Evolutionary conservation across 2,329 filamentous ascomycete genomes (phyloP), one percentile per base, ranked within the genome.

Genomic region (Fusarium hainanense): DNA sequence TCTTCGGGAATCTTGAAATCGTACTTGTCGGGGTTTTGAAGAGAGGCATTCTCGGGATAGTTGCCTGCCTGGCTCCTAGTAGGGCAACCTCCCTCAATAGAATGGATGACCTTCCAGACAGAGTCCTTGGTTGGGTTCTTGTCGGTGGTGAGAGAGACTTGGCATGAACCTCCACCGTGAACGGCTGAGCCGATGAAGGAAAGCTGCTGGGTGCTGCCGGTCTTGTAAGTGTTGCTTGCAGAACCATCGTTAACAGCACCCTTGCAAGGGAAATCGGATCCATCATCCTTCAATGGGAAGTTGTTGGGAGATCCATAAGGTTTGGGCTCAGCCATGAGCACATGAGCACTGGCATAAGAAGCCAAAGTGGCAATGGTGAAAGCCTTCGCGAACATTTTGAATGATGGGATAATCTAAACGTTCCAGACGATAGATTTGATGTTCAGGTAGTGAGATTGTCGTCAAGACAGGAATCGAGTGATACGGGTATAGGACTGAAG

Each of bases 141-240:
- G 72, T 98, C 95, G 20, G 92, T 93, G 0, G 94, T 96, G 73
- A 99, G 83, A 11, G 91, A 92, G 60, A 98, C 82, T 75, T 99
- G 96, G 82, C 96, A 98, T 1, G 93, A 97, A 0, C 96, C 96
- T 56, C 96, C 96, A 20, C 94, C 94, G 73, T 99, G 96, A 0
- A 90, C 89, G 4, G 94, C 94, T 50, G 85, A 82, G 37, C 94
- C 94, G 0, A 81, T 81, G 79, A 97, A 93, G 0, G 81, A 79
- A 2, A 98, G 84, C 0, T 82, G 78, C 21, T 81, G 78, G 0
- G 62, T 76, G 74, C 79, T 79, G 1, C 80, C 80, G 4, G 80
- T 75, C 1, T 85, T 82, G 79, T 92, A 92, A 2, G 82, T 77
- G 72, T 93, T 93, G 74, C 80, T 81, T 3, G 80, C 81, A 0